These are phyloP conservation scores for Ephemerocybe angulata DNA, from an alignment of 768 basidiomycete genomes.

Conservation along the genomic window DNA sequence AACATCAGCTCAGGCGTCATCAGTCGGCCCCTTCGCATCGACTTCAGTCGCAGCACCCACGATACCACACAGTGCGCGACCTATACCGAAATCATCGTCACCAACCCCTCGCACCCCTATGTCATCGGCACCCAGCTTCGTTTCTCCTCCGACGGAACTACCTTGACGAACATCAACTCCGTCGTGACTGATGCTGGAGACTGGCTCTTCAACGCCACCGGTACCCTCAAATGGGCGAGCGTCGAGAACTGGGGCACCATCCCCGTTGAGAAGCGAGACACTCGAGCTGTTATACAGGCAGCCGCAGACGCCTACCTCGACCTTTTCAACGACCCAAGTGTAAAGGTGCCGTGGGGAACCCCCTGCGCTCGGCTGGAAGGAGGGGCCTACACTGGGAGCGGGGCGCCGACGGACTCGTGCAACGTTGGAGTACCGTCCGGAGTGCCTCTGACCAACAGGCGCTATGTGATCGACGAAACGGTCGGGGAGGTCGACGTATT, in stretches of 20 bases:
- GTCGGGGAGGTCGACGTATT: slow-evolving; percentile 10
- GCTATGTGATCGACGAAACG: slow-evolving; percentile 14
- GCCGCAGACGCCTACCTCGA: slow-evolving; percentile 11
- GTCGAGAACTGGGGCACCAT: slow-evolving; percentile 9
- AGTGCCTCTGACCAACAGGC: slow-evolving; percentile 5
- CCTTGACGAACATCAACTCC: slow-evolving; percentile 1
- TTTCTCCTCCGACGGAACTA: not conserved
- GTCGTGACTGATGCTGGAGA: slow-evolving; percentile 10
- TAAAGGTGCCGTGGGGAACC: slow-evolving; percentile 6
- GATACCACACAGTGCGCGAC: slow-evolving; percentile 9
- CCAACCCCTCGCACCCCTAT: slow-evolving; percentile 8
- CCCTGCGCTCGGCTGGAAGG: slow-evolving; percentile 9
- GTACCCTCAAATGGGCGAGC: slow-evolving; percentile 3
- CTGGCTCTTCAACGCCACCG: slow-evolving; percentile 13
- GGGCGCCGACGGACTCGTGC: slow-evolving; percentile 5
- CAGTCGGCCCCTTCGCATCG: slow-evolving; percentile 3
- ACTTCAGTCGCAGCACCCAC: slow-evolving; percentile 5
- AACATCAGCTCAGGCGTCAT: slow-evolving; percentile 1
- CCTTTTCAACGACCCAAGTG: slow-evolving; percentile 7
- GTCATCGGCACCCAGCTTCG: slow-evolving; percentile 10
- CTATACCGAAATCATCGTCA: slow-evolving; percentile 9
- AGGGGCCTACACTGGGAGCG: slow-evolving; percentile 4
- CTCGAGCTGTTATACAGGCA: not conserved
- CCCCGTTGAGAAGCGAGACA: slow-evolving; percentile 2
- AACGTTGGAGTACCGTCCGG: slow-evolving; percentile 11